Base-by-base conservation (phyloP, 2,329 filamentous ascomycete genomes). In the Escovopsis sp. region DNA sequence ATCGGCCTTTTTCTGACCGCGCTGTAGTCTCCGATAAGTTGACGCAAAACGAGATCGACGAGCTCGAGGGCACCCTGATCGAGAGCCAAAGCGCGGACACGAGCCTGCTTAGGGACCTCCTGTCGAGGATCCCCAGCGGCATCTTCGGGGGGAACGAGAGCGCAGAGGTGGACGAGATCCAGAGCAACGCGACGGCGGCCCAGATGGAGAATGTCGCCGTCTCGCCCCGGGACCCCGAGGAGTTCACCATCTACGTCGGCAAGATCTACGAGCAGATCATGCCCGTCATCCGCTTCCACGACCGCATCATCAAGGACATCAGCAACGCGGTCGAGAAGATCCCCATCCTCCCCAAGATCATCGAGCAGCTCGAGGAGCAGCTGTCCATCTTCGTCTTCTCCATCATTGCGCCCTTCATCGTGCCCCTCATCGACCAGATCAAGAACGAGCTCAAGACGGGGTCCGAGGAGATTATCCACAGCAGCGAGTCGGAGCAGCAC, bases 331-430 rank as follows among this genome's bases (percentile, higher is more conserved):
- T 94, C 45, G 84, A 93, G 60, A 79, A 84, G 50, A 87, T 95
- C 34, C 88, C 88, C 0, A 71, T 94, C 33, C 67, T 95, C 14
- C 84, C 85, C 41, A 81, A 93, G 51, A 69, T 94, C 35, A 73
- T 94, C 43, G 86, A 94, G 63, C 78, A 94, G 58, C 64, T 94
- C 13, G 81, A 89, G 60, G 84, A 94, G 46, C 83, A 94, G 62
- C 71, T 94, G 48, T 91, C 83, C 41, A 65, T 89, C 52, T 94
- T 93, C 59, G 84, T 94, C 45, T 94, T 94, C 63, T 84, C 81
- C n/a, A 71, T 94, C 42, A 76, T 95, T 50, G 88, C 88, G 1
- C 88, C 88, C 7, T 91, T 88, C 50, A 71, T 95, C 33, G 67
- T 94, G 14, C 88, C 88, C 1, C 76, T 95, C 51, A 84, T 95